phyloP scores from a whole-genome alignment of 2,329 filamentous ascomycete species.

The Aspergillus udagawae region DNA sequence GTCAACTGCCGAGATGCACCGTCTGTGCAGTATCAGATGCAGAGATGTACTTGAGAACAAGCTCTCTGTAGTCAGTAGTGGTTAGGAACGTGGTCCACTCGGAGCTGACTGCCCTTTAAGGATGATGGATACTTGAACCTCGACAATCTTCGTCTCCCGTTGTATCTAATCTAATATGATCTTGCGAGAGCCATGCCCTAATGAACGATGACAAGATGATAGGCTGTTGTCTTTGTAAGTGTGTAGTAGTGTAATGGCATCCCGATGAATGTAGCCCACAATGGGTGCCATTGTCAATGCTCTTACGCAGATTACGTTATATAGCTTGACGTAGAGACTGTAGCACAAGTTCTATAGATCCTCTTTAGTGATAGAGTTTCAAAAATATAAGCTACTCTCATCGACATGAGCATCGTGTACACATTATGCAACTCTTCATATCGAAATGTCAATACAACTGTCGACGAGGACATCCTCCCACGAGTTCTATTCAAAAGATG shows the following conservation, averaged over 20 bases:
- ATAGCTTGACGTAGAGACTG: too few relatives aligned
- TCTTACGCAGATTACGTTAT: too few relatives aligned
- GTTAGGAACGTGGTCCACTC: neutral
- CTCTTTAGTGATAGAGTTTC: too few relatives aligned
- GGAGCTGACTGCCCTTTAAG: neutral
- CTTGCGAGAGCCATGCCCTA: neutral
- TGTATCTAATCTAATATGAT: neutral
- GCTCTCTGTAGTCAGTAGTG: neutral
- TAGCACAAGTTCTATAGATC: too few relatives aligned
- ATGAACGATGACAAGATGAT: too few relatives aligned
- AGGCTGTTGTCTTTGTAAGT: neutral
- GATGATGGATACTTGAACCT: neutral
- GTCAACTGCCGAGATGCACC: too few relatives aligned
- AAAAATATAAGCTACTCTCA: neutral
- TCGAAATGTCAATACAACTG: neutral
- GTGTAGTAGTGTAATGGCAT: neutral
- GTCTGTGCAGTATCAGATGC: neutral
- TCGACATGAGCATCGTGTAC: neutral
- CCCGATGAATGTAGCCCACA: too few relatives aligned
- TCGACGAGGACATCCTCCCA: too few relatives aligned
- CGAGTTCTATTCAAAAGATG: too few relatives aligned
- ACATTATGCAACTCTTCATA: neutral
- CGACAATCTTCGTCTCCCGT: too few relatives aligned
- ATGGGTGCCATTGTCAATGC: too few relatives aligned
- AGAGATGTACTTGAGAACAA: neutral